Evolutionary conservation across 345 rosid species (phyloP).

Genomic region (Hypericum perforatum): DNA sequence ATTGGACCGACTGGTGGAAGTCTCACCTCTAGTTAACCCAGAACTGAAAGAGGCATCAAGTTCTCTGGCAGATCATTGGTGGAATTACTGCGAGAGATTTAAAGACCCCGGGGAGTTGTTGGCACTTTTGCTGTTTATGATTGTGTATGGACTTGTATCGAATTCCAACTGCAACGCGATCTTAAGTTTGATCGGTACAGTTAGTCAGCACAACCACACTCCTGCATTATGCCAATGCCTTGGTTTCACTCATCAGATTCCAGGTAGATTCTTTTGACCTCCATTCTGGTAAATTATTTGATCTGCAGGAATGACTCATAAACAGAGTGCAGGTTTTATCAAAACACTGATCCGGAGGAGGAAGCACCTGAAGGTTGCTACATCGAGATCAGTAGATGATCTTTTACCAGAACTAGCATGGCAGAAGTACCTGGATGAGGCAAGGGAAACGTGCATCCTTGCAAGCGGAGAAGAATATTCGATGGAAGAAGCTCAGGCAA

Average conservation of each 20-base stretch:
- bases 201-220: background rate
- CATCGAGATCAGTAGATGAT: background rate
- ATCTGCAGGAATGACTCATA: background rate
- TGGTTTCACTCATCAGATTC: background rate
- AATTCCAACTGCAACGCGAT: background rate
- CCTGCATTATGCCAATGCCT: constrained; percentile 4
- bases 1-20: background rate
- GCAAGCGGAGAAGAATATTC: no score
- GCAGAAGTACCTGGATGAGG: no score
- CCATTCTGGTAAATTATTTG: no score
- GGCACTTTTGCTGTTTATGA: constrained; percentile 2
- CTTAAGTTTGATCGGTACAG: background rate
- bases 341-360: background rate
- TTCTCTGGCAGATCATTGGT: background rate
- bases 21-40: background rate
- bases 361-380: constrained; percentile 4
- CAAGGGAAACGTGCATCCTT: no score
- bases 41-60: background rate
- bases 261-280: background rate
- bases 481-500: no score
- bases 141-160: background rate
- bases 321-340: background rate
- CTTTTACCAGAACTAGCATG: background rate
- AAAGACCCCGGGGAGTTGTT: constrained; percentile 9
- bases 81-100: background rate